phyloP scores from a whole-genome alignment of 2,329 filamentous ascomycete genomes.

The Juglanconis sp. region DNA sequence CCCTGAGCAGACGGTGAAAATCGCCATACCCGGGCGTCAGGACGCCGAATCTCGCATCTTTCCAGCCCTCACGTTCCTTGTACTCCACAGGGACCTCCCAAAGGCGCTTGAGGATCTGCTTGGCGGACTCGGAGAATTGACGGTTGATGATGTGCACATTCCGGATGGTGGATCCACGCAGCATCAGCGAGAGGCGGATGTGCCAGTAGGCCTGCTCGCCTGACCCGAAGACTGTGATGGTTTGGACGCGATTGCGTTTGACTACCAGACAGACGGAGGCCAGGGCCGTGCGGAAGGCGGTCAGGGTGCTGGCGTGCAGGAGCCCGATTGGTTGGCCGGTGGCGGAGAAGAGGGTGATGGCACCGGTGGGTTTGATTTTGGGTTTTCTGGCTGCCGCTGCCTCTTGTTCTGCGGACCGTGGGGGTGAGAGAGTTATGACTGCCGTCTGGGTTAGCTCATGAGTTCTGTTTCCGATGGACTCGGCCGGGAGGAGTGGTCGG shows the following conservation, averaged over 20 bases:
- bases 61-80: constrained; percentile 60
- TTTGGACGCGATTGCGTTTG: constrained; percentile 67
- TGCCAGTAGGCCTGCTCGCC: constrained; percentile 96
- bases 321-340: constrained; percentile 63
- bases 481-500: not conserved
- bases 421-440: constrained; percentile 60
- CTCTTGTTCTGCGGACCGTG: constrained; percentile 19
- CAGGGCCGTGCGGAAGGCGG: constrained; percentile 76
- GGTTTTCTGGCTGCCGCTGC: constrained; percentile 26
- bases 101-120: constrained; percentile 48
- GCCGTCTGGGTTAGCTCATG: not conserved
- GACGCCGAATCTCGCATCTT: constrained; percentile 63
- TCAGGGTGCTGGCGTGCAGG: constrained; percentile 70
- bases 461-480: not conserved
- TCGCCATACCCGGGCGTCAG: constrained; percentile 70
- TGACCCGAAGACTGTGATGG: constrained; percentile 79
- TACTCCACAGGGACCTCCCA: constrained; percentile 38
- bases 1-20: constrained; percentile 62
- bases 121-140: constrained; percentile 58
- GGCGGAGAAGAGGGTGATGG: constrained; percentile 65
- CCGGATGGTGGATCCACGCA: constrained; percentile 68
- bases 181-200: constrained; percentile 74
- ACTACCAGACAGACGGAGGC: constrained; percentile 64
- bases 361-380: constrained; percentile 55
- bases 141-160: constrained; percentile 83